Evolutionary conservation across 345 rosid species (phyloP), one percentile per base, ranked within the genome.

Genomic region (Sisymbrium altissimum): DNA sequence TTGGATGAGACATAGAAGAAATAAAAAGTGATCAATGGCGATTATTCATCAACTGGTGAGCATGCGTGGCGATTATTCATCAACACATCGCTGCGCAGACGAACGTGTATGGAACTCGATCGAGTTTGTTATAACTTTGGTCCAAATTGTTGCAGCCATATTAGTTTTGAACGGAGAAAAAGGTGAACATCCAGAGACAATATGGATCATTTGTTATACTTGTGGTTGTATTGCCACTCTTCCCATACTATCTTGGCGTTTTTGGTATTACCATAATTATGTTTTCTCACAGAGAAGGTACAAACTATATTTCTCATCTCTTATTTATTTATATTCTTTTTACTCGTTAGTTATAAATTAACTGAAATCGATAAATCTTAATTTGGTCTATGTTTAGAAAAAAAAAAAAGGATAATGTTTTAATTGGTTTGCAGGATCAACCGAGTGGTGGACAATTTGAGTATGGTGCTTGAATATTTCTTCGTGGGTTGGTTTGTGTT

Each of bases 61-160:
- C 25, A 46, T 18, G 9, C 17, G 3, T 18, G 52, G 12, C 25
- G 52, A 17, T 45, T 45, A 3, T 17, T 45, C 11, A 45, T 45
- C 50, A 45, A 45, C 50, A 23, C 25, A 23, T 23, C 8, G 11
- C 1, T 46, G 25, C 8, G 15, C 52, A 46, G 5, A 17, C 18
- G 50, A 46, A 9, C 54, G 27, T 48, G 9, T 48, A 9, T 48
- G 54, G 54, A 62, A 40, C 32, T 25, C 17, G 11, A 14, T 44
- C 39, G 63, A 68, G 50, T 68, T 68, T 25, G 52, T 41, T 27
- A 8, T 68, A 40, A 27, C 52, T 27, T 68, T 68, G 30, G 29
- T 68, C 40, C 50, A 68, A 30, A 54, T 54, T 68, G 8, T 54
- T 68, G 63, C 12, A 68, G 62, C 72, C 15, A 39, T 27, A 15